Percentiles rank a stretch among this genome's conserved stretches.
Evolutionary conservation across 2,329 filamentous ascomycete species (phyloP).

Genomic region (Incumbomyces delicatus): DNA sequence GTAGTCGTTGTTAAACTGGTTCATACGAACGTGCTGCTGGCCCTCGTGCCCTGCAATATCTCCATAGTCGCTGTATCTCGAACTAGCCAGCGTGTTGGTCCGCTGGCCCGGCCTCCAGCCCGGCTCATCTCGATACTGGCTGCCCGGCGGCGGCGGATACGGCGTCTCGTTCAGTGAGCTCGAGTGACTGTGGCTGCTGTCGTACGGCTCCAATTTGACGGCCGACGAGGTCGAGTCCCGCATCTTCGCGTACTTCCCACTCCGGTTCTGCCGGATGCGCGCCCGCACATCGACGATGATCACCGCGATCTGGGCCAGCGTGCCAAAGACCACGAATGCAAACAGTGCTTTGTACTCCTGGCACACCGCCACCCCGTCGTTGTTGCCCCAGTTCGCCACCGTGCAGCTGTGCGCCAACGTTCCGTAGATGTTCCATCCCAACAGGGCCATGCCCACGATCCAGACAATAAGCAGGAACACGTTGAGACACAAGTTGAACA

Average conservation of each 20-base stretch:
- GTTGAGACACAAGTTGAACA: conserved; percentile 43
- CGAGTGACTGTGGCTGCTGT: neutral
- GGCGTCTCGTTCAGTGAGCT: neutral
- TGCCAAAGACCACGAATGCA: conserved; percentile 42
- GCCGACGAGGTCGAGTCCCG: conserved; percentile 26
- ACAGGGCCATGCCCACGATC: conserved; percentile 41
- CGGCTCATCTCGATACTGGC: conserved; percentile 5
- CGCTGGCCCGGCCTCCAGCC: conserved; percentile 6
- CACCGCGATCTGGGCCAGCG: conserved; percentile 37
- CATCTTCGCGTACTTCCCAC: conserved; percentile 43
- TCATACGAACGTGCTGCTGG: neutral
- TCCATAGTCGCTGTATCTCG: conserved; percentile 4
- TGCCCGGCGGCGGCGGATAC: neutral
- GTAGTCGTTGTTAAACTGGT: neutral
- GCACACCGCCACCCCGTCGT: conserved; percentile 47
- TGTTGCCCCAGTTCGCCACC: conserved; percentile 42
- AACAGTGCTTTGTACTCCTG: conserved; percentile 52
- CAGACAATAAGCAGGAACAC: conserved; percentile 41
- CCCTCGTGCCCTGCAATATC: neutral
- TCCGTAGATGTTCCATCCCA: conserved; percentile 44
- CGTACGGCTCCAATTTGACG: conserved; percentile 25
- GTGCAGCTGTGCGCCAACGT: conserved; percentile 46
- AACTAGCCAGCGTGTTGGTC: conserved; percentile 1
- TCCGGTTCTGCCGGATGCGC: conserved; percentile 32
- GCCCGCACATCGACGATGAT: conserved; percentile 44